phyloP scores from a whole-genome alignment of 1,139 yeast genomes.

The Protomyces arabidopsidicola region DNA sequence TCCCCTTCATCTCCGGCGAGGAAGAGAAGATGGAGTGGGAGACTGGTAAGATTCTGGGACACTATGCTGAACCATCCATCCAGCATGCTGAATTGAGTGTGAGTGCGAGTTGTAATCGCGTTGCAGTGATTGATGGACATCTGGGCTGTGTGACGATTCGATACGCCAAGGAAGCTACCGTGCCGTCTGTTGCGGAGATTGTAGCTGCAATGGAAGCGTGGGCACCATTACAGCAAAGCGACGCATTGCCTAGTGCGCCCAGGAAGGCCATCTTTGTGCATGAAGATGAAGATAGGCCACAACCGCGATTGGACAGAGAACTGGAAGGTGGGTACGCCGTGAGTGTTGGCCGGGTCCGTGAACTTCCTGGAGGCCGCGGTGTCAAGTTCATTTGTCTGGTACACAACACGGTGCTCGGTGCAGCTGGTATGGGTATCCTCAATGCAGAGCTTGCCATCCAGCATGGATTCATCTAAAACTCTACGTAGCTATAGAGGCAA shows the following conservation, averaged over 20 bases:
- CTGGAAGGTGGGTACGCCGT: constrained; percentile 94
- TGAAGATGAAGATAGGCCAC: constrained; percentile 92
- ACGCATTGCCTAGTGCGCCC: constrained; percentile 90
- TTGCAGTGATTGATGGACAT: constrained; percentile 96
- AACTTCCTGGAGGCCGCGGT: constrained; percentile 56
- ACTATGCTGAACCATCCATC: constrained; percentile 51
- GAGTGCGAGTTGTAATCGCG: constrained; percentile 95
- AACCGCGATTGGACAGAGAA: constrained; percentile 94
- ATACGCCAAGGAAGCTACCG: constrained; percentile 70
- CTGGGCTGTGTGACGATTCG: constrained; percentile 88
- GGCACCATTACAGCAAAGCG: constrained; percentile 72
- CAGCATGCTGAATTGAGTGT: constrained; percentile 60
- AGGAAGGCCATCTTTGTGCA: constrained; percentile 83
- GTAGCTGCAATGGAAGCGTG: constrained; percentile 66
- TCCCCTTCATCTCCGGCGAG: constrained; percentile 93
- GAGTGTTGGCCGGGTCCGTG: constrained; percentile 89
- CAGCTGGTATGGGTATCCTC: constrained; percentile 98
- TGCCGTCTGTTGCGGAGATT: constrained; percentile 60
- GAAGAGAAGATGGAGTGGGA: constrained; percentile 99
- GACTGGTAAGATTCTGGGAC: constrained; percentile 87
- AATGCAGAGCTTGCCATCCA: constrained; percentile 87
- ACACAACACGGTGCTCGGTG: constrained; percentile 96
- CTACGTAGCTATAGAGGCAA: background rate
- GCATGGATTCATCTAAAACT: constrained; percentile 59
- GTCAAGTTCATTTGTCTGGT: constrained; percentile 93